Conservation (phyloP, 2,329 filamentous ascomycete genomes). For the Penicillium sp. region DNA sequence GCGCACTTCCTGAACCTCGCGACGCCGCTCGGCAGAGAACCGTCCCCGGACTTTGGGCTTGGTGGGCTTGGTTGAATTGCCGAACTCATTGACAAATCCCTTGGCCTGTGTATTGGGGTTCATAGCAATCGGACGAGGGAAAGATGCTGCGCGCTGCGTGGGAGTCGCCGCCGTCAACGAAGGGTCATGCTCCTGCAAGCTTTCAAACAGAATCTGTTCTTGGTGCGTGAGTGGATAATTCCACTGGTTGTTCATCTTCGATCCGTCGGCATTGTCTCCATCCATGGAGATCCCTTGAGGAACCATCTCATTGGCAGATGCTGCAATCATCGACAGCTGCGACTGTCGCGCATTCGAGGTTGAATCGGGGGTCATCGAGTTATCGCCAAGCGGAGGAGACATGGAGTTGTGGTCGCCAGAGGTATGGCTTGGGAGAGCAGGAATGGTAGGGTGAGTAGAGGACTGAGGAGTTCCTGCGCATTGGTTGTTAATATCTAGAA, state of each 20-base stretch:
- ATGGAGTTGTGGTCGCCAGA: slow-evolving; percentile 31
- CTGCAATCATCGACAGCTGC: slow-evolving; percentile 45
- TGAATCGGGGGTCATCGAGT: slow-evolving; percentile 35
- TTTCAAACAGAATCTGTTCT: slow-evolving; percentile 39
- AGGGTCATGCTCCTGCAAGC: slow-evolving; percentile 39
- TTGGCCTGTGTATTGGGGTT: slow-evolving; percentile 39
- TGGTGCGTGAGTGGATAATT: slow-evolving; percentile 37
- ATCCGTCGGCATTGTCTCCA: slow-evolving; percentile 23
- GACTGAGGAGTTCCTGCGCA: slow-evolving; percentile 28
- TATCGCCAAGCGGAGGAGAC: slow-evolving; percentile 33
- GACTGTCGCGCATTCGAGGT: slow-evolving; percentile 38
- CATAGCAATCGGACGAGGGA: slow-evolving; percentile 43
- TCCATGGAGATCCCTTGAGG: slow-evolving; percentile 37
- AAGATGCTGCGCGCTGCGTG: slow-evolving; percentile 38
- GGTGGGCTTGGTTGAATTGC: slow-evolving; percentile 39
- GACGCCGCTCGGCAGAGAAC: slow-evolving; percentile 54
- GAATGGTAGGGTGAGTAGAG: slow-evolving; percentile 29
- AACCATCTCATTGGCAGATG: slow-evolving; percentile 46
- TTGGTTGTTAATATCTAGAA: slow-evolving; percentile 13
- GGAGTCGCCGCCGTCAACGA: slow-evolving; percentile 31
- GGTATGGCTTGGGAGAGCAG: slow-evolving; percentile 31
- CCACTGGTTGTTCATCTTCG: slow-evolving; percentile 32
- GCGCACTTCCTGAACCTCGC: slow-evolving; percentile 57
- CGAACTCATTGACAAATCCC: slow-evolving; percentile 41
- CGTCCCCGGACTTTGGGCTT: slow-evolving; percentile 50